A percentile compares a stretch with the other conserved stretches of the same genome.
Conservation (phyloP, 2,329 filamentous ascomycete species). For the Pseudopithomyces chartarum region DNA sequence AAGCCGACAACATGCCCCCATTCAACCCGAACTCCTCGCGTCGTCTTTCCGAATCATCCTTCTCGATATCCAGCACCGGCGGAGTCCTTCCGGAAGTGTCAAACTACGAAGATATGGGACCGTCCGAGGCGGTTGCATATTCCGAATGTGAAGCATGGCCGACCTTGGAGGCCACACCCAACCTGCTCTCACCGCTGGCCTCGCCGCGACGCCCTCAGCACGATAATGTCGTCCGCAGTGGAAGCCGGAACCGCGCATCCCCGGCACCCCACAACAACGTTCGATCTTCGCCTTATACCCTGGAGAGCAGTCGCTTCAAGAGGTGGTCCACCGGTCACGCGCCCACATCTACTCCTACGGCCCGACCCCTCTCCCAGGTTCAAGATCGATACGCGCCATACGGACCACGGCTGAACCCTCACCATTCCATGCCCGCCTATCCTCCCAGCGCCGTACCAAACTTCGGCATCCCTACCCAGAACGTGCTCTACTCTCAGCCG, state of each 20-base stretch:
- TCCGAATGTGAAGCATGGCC: constrained; percentile 67
- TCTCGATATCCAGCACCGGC: constrained; percentile 69
- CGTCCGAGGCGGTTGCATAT: constrained; percentile 71
- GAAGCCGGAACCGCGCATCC: constrained; percentile 71
- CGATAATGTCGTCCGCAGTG: constrained; percentile 52
- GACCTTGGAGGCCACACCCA: constrained; percentile 70
- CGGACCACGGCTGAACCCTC: constrained; percentile 58
- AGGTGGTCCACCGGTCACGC: constrained; percentile 73
- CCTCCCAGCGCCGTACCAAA: constrained; percentile 37
- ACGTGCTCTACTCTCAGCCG: constrained; percentile 44
- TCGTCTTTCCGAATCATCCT: constrained; percentile 74
- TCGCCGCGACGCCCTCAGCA: constrained; percentile 71
- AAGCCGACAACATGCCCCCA: constrained; percentile 32
- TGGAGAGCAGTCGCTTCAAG: constrained; percentile 71
- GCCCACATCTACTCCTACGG: constrained; percentile 64
- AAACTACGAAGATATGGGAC: constrained; percentile 73
- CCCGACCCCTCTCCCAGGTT: constrained; percentile 60
- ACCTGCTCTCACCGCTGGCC: constrained; percentile 72
- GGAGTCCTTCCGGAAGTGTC: constrained; percentile 69
- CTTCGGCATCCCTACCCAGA: constrained; percentile 40
- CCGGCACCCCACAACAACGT: constrained; percentile 72
- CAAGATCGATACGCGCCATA: constrained; percentile 67
- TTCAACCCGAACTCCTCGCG: constrained; percentile 59
- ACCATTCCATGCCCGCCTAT: constrained; percentile 47
- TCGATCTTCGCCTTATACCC: constrained; percentile 71